A percentile compares a stretch with the other conserved stretches of the same genome.
Conservation (phyloP, 257 asterid species). For the Ballota nigra region DNA sequence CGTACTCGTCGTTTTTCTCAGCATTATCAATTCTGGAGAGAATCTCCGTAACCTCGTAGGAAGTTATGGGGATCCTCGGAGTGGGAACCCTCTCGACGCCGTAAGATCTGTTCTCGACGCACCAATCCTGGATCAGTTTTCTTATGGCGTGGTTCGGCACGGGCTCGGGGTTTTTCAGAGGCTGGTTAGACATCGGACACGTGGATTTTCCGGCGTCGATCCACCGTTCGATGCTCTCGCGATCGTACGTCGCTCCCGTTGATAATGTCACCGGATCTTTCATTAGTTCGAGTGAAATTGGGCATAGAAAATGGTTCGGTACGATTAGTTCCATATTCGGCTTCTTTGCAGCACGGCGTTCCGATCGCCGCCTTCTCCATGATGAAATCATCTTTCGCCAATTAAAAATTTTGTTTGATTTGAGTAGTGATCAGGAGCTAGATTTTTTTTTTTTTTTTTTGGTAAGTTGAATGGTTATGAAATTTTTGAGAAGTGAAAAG, state of each 20-base stretch:
- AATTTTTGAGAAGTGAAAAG: background rate
- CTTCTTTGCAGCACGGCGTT: conserved; percentile 29
- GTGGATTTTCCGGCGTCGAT: conserved; percentile 41
- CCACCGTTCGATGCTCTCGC: conserved; percentile 57
- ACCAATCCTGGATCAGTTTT: conserved; percentile 55
- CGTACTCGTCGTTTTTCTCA: background rate
- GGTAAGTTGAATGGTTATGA: background rate
- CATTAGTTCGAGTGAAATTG: conserved; percentile 46
- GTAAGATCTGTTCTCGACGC: conserved; percentile 38
- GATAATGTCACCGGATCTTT: conserved; percentile 66
- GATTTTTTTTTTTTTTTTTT: no score
- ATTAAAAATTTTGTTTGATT: no score
- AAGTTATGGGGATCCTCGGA: conserved; percentile 36
- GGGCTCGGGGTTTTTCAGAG: conserved; percentile 20
- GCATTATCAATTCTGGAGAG: conserved; percentile 19
- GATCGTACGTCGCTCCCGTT: conserved; percentile 57
- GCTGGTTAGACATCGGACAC: conserved; percentile 52
- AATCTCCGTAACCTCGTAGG: conserved; percentile 33
- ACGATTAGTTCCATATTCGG: conserved; percentile 23
- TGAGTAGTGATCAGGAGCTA: no score
- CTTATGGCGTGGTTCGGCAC: conserved; percentile 41
- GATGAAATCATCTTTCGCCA: conserved; percentile 23
- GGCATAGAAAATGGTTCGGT: conserved; percentile 38
- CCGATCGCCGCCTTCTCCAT: conserved; percentile 33
- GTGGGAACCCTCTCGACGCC: conserved; percentile 56